Conservation (phyloP, 768 basidiomycete species). For the Mycena alexandri region DNA sequence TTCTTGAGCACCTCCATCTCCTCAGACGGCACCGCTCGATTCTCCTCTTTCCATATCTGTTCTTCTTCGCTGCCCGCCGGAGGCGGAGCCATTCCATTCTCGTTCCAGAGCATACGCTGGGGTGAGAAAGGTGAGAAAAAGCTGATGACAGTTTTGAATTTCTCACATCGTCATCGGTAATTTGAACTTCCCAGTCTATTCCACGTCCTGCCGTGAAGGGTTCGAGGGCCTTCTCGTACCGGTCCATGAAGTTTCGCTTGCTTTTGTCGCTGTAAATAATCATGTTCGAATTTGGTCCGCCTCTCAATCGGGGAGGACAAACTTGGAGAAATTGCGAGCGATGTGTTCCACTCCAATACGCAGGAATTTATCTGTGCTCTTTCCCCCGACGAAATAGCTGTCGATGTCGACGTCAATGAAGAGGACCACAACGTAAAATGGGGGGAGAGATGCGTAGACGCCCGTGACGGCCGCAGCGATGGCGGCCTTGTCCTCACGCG, state of each 20-base stretch:
- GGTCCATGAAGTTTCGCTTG: constrained; percentile 32
- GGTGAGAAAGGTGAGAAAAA: neutral
- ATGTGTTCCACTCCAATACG: constrained; percentile 40
- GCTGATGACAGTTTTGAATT: neutral
- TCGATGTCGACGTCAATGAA: constrained; percentile 42
- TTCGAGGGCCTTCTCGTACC: constrained; percentile 29
- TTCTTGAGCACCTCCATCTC: constrained; percentile 29
- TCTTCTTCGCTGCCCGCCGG: constrained; percentile 27
- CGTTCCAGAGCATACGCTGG: constrained; percentile 33
- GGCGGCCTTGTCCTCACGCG: constrained; percentile 39
- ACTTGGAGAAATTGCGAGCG: constrained; percentile 38
- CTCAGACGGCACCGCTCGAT: constrained; percentile 24
- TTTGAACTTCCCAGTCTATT: constrained; percentile 38
- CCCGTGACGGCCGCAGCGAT: constrained; percentile 39
- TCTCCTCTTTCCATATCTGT: constrained; percentile 35
- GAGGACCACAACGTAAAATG: constrained; percentile 42
- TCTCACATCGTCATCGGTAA: constrained; percentile 33
- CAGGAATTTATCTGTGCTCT: constrained; percentile 33
- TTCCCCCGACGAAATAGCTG: constrained; percentile 40
- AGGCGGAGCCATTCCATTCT: constrained; percentile 35
- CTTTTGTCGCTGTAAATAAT: neutral
- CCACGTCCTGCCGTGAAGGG: constrained; percentile 35
- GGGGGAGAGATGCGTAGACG: constrained; percentile 37
- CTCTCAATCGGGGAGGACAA: neutral
- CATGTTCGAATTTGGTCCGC: neutral